Conservation (phyloP, 2,329 filamentous ascomycete species). For the Mollisia scopiformis region DNA sequence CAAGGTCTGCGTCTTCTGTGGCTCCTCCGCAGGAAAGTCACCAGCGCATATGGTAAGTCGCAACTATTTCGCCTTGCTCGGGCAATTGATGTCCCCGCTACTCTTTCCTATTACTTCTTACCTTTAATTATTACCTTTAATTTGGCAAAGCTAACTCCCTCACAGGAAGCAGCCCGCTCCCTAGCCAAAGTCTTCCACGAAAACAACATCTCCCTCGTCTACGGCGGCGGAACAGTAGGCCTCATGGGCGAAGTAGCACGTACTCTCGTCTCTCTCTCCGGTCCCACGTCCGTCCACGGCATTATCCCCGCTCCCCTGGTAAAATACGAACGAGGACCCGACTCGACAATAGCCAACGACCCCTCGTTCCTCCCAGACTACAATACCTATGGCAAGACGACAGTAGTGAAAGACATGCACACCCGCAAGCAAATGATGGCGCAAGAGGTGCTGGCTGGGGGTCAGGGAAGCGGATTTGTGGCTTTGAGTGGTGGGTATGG, state of each 20-base stretch:
- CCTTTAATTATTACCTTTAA: not conserved
- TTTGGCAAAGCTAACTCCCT: not conserved
- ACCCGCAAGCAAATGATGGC: conserved; percentile 95
- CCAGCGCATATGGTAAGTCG: conserved; percentile 65
- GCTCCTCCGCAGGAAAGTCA: conserved; percentile 73
- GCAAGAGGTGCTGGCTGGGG: conserved; percentile 78
- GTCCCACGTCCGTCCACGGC: conserved; percentile 83
- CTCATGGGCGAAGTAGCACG: conserved; percentile 94
- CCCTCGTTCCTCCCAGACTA: conserved; percentile 43
- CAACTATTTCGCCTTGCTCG: not conserved
- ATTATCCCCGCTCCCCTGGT: conserved; percentile 90
- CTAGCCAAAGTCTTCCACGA: conserved; percentile 76
- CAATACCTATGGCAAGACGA: conserved; percentile 76
- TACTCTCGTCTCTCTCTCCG: conserved; percentile 81
- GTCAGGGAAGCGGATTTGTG: conserved; percentile 84
- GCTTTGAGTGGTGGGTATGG: conserved; percentile 89
- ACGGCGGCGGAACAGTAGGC: conserved; percentile 91
- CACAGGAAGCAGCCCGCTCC: conserved; percentile 66
- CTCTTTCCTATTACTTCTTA: not conserved
- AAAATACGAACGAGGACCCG: conserved; percentile 70
- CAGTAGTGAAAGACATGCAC: conserved; percentile 94
- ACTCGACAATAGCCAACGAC: conserved; percentile 48
- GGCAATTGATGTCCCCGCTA: not conserved
- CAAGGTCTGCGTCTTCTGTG: conserved; percentile 94
- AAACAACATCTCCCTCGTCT: conserved; percentile 82